A percentile compares a stretch with the other conserved stretches of the same genome.
phyloP scores from a whole-genome alignment of 2,329 filamentous ascomycete species.

The Claviceps africana region DNA sequence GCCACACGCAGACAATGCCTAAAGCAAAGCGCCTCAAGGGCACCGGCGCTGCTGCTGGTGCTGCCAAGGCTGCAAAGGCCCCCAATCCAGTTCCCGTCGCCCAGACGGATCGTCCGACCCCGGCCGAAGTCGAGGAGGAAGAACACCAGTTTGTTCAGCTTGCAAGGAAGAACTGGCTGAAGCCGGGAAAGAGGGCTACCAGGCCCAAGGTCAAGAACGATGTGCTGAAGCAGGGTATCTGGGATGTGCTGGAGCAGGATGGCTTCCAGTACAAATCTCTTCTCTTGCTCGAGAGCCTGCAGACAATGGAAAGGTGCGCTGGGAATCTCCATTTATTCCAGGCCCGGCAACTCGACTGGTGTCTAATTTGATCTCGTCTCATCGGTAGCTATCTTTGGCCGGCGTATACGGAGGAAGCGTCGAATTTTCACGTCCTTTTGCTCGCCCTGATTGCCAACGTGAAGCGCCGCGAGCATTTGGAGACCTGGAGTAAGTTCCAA shows the following conservation, averaged over 20 bases:
- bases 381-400: constrained; percentile 74
- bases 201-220: constrained; percentile 70
- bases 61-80: constrained; percentile 16
- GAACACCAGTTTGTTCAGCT: constrained; percentile 61
- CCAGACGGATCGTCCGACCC: constrained; percentile 31
- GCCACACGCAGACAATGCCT: constrained; percentile 35
- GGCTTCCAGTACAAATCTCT: constrained; percentile 66
- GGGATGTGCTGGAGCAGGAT: constrained; percentile 74
- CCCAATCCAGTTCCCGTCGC: constrained; percentile 25
- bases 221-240: constrained; percentile 74
- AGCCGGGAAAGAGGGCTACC: constrained; percentile 41
- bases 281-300: constrained; percentile 74
- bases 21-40: constrained; percentile 45
- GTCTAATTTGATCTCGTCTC: background rate
- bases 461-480: constrained; percentile 74
- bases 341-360: background rate
- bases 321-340: background rate
- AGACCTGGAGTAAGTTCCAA: constrained; percentile 59
- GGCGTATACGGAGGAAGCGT: constrained; percentile 73
- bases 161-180: constrained; percentile 76
- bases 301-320: constrained; percentile 65
- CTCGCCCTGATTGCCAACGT: constrained; percentile 76
- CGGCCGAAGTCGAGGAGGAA: constrained; percentile 56
- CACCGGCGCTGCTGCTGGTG: constrained; percentile 27
- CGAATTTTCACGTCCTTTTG: constrained; percentile 82